These are phyloP conservation scores for Toxicodendron radicans DNA, from an alignment of 345 rosid genomes.

Conservation along the genomic window DNA sequence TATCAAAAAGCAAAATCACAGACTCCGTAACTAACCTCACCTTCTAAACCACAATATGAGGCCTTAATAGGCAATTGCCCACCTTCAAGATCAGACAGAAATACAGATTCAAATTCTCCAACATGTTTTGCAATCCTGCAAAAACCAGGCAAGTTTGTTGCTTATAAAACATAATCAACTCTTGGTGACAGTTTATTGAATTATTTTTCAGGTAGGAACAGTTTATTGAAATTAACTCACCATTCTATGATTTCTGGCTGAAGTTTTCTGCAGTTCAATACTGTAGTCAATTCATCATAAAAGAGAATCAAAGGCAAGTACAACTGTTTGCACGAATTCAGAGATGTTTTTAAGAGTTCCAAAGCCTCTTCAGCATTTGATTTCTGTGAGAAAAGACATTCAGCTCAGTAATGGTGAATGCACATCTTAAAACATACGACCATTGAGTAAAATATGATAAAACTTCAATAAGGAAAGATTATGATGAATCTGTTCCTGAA, in stretches of 20 bases:
- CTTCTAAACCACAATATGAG: constrained; percentile 61
- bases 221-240: constrained; percentile 28
- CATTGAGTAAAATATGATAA: constrained; percentile 12
- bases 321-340: constrained; percentile 69
- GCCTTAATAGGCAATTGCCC: constrained; percentile 46
- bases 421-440: neutral
- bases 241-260: constrained; percentile 75
- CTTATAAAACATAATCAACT: neutral
- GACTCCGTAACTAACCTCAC: constrained; percentile 29
- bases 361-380: constrained; percentile 65
- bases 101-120: constrained; percentile 78
- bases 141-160: constrained; percentile 19
- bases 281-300: constrained; percentile 67
- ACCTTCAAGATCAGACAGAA: constrained; percentile 66
- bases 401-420: constrained; percentile 17
- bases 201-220: no score
- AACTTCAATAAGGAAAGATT: neutral
- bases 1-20: constrained; percentile 13
- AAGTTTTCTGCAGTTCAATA: constrained; percentile 54
- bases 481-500: neutral
- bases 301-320: constrained; percentile 56
- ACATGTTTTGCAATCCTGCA: constrained; percentile 70
- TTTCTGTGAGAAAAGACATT: constrained; percentile 41
- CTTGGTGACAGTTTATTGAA: constrained; percentile 7
- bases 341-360: constrained; percentile 68